Percentiles rank a stretch among this genome's conserved stretches.
phyloP scores from a whole-genome alignment of 202 grass and related monocot genomes.

The Schoenoplectus triqueter region DNA sequence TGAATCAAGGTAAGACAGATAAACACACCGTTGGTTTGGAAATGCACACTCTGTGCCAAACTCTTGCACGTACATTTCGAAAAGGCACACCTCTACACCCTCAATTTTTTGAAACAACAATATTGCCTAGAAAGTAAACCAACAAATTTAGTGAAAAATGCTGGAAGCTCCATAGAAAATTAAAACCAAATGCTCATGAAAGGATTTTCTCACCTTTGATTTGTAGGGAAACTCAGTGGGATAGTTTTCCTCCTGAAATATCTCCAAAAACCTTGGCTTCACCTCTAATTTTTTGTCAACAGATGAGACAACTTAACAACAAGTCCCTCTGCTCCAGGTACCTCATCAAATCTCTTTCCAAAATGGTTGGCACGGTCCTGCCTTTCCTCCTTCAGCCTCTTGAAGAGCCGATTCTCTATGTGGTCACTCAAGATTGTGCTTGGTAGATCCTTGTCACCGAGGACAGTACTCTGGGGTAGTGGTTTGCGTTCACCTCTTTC shows the following conservation, averaged over 20 bases:
- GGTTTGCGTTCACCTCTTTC: slow-evolving; percentile 71
- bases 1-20: slow-evolving; percentile 96
- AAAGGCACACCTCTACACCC: slow-evolving; percentile 96
- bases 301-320: slow-evolving; percentile 95
- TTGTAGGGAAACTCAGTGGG: slow-evolving; percentile 89
- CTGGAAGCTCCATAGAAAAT: no score
- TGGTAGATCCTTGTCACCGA: slow-evolving; percentile 92
- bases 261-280: slow-evolving; percentile 84
- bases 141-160: no score
- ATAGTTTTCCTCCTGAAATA: slow-evolving; percentile 92
- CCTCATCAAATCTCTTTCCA: slow-evolving; percentile 71
- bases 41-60: slow-evolving; percentile 82
- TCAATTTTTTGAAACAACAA: slow-evolving; percentile 99
- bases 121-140: slow-evolving; percentile 22
- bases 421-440: slow-evolving; percentile 89
- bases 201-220: slow-evolving; percentile 68
- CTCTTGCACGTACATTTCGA: slow-evolving; percentile 99
- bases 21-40: slow-evolving; percentile 85
- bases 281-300: slow-evolving; percentile 98
- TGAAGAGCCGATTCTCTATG: slow-evolving; percentile 85
- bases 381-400: slow-evolving; percentile 71
- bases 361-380: slow-evolving; percentile 58
- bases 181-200: neutral
- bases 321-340: slow-evolving; percentile 88
- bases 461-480: slow-evolving; percentile 88